Conservation (phyloP, 208 protist genomes). For the Novymonas esmeraldas region DNA sequence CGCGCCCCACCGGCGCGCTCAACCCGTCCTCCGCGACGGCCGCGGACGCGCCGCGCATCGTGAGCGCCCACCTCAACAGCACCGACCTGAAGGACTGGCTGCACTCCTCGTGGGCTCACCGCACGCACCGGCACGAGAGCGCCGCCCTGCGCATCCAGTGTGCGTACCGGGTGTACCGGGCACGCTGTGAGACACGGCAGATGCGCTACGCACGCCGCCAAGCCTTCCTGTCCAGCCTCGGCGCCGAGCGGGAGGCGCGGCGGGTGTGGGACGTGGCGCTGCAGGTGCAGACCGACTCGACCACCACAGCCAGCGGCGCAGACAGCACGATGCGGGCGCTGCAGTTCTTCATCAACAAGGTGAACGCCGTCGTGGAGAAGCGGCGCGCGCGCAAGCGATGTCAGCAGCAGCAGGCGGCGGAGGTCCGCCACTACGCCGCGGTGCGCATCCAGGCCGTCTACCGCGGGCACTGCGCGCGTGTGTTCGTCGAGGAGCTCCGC, state of each 20-base stretch:
- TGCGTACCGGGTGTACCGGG: conserved; percentile 66
- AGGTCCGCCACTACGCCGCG: conserved; percentile 50
- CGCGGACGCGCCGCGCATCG: conserved; percentile 26
- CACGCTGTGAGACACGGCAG: conserved; percentile 33
- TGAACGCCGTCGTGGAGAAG: conserved; percentile 55
- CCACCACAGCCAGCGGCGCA: conserved; percentile 8
- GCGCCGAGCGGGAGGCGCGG: conserved; percentile 43
- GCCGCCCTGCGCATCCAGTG: conserved; percentile 82
- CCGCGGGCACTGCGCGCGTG: conserved; percentile 54
- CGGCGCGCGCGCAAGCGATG: conserved; percentile 39
- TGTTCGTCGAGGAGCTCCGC: conserved; percentile 36
- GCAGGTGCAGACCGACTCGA: conserved; percentile 33
- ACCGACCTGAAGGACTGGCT: conserved; percentile 69
- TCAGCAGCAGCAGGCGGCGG: conserved; percentile 26
- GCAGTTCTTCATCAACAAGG: conserved; percentile 60
- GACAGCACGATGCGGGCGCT: conserved; percentile 33
- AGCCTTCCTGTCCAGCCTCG: conserved; percentile 40
- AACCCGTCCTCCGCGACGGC: not conserved
- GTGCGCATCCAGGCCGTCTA: conserved; percentile 62
- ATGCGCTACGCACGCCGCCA: conserved; percentile 51
- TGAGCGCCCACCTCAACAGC: conserved; percentile 45
- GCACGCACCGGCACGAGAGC: conserved; percentile 83
- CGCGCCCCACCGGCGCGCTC: not conserved
- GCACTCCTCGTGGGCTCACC: conserved; percentile 54
- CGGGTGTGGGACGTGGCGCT: conserved; percentile 56